A percentile compares a stretch with the other conserved stretches of the same genome.
phyloP scores from a whole-genome alignment of 1,139 yeast genomes.

The Kodamaea sp. region DNA sequence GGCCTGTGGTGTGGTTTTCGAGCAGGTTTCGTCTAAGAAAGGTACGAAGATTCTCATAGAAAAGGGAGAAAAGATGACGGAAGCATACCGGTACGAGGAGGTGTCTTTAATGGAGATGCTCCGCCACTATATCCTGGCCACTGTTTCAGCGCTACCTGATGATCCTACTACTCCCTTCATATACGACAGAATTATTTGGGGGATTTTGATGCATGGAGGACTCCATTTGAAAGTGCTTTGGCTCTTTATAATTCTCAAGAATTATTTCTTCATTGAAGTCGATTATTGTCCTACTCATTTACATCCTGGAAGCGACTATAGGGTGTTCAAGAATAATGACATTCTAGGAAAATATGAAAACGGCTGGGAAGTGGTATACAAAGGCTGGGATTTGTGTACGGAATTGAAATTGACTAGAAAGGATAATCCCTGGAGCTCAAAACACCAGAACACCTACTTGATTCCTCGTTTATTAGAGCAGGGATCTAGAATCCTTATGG shows the following conservation, averaged over 20 bases:
- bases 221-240: conserved; percentile 41
- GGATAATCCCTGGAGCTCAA: conserved; percentile 20
- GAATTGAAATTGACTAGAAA: conserved; percentile 1
- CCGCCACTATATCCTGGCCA: conserved; percentile 32
- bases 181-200: conserved; percentile 41
- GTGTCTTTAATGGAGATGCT: conserved; percentile 31
- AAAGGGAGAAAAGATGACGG: conserved; percentile 2
- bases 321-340: conserved; percentile 14
- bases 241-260: conserved; percentile 37
- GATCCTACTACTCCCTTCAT: conserved; percentile 33
- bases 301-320: conserved; percentile 15
- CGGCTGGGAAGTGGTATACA: conserved; percentile 24
- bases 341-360: conserved; percentile 19
- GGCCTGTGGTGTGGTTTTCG: conserved; percentile 22
- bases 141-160: conserved; percentile 30
- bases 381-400: conserved; percentile 13
- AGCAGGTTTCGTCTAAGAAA: conserved; percentile 16
- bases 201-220: conserved; percentile 45
- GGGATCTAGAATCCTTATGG: conserved; percentile 1
- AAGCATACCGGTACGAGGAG: conserved; percentile 21
- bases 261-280: conserved; percentile 23
- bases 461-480: conserved; percentile 25
- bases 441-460: conserved; percentile 17
- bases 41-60: conserved; percentile 8
- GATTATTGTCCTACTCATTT: conserved; percentile 27